Conservation (phyloP, 352 stramenopile species). For the Globisporangium camurandrum region DNA sequence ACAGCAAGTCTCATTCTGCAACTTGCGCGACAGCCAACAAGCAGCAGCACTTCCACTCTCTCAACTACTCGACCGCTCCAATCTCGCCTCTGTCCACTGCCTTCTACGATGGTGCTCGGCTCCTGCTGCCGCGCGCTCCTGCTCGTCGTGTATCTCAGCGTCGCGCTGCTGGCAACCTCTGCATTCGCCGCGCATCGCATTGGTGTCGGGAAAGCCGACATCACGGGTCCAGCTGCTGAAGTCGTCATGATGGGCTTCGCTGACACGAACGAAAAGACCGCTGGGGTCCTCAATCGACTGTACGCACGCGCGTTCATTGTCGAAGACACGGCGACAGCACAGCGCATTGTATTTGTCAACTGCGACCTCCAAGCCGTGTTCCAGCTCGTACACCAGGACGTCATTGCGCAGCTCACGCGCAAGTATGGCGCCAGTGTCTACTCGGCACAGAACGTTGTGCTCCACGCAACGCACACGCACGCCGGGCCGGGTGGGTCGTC, state of each 20-base stretch:
- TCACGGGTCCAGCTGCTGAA: conserved; percentile 48
- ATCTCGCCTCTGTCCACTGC: no score
- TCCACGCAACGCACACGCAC: conserved; percentile 84
- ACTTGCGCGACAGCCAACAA: no score
- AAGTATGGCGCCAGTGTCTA: conserved; percentile 33
- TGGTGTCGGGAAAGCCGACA: conserved; percentile 49
- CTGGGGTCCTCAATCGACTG: conserved; percentile 54
- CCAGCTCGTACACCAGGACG: conserved; percentile 48
- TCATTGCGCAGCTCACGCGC: conserved; percentile 26
- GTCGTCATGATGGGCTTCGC: conserved; percentile 67
- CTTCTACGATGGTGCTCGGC: neutral
- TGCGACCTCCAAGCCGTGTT: conserved; percentile 37
- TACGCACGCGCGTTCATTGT: conserved; percentile 63
- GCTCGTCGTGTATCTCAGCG: conserved; percentile 2
- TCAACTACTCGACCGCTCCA: no score
- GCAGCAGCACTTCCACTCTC: no score
- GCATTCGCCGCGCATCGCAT: conserved; percentile 27
- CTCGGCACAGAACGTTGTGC: conserved; percentile 57
- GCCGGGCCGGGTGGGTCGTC: conserved; percentile 60
- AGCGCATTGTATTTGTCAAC: conserved; percentile 39
- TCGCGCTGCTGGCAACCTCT: conserved; percentile 5
- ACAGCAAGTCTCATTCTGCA: no score
- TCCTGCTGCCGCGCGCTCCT: conserved; percentile 2
- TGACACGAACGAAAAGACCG: conserved; percentile 27
- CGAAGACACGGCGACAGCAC: conserved; percentile 24